Conservation (phyloP, 2,329 filamentous ascomycete species). For the Xylariaceae sp. region DNA sequence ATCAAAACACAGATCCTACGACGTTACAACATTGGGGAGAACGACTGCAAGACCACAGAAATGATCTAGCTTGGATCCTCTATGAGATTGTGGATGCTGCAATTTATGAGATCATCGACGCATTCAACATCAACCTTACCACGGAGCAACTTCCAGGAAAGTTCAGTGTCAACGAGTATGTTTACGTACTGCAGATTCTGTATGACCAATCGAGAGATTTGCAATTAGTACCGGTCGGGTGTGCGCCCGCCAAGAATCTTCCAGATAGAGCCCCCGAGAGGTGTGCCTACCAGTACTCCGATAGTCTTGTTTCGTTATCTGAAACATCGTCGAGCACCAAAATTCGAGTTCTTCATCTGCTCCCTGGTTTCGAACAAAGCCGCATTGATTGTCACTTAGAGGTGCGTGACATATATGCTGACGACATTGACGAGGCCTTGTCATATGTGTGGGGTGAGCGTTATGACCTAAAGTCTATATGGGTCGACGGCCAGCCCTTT, state of each 20-base stretch:
- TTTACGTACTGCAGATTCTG: not conserved
- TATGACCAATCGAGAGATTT: not conserved
- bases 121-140: not conserved
- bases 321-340: not conserved
- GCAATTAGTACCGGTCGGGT: not conserved
- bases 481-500: not conserved
- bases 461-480: not conserved
- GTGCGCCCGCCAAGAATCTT: too few relatives aligned
- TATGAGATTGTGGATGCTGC: not conserved
- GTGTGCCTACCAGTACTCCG: too few relatives aligned
- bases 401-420: not conserved
- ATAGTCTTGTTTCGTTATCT: too few relatives aligned
- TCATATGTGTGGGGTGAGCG: conserved; percentile 11
- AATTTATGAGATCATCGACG: not conserved
- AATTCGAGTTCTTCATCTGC: not conserved
- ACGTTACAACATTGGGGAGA: too few relatives aligned
- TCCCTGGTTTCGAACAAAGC: not conserved
- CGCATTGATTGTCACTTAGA: not conserved
- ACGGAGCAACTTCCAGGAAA: not conserved
- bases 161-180: not conserved
- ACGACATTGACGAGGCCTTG: not conserved
- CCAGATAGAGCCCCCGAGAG: too few relatives aligned
- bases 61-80: too few relatives aligned
- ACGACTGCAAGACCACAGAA: too few relatives aligned
- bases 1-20: too few relatives aligned